phyloP scores from a whole-genome alignment of 192 early-diverging fungal genomes.

The Backusella tuberculispora region DNA sequence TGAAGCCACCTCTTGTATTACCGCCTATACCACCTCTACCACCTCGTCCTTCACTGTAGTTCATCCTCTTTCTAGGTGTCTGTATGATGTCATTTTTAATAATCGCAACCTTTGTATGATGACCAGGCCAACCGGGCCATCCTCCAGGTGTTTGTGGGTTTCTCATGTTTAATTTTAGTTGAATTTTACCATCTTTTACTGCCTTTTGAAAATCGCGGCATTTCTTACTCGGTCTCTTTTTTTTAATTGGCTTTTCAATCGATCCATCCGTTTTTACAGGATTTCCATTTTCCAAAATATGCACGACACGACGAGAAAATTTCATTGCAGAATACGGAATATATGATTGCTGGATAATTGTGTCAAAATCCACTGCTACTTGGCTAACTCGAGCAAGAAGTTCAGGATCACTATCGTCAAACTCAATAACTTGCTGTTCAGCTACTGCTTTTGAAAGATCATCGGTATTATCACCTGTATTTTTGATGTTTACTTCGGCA shows the following conservation, averaged over 20 bases:
- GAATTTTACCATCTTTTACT: conserved; percentile 16
- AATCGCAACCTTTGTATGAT: conserved; percentile 26
- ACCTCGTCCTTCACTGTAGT: neutral
- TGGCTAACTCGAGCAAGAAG: conserved; percentile 13
- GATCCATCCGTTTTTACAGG: neutral
- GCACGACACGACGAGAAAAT: conserved; percentile 25
- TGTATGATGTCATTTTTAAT: neutral
- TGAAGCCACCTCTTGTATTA: neutral
- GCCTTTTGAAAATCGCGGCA: conserved; percentile 31
- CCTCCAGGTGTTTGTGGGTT: conserved; percentile 30
- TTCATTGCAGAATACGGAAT: conserved; percentile 22
- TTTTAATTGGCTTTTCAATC: conserved; percentile 3
- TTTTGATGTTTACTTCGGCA: conserved; percentile 29
- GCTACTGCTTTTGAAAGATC: conserved; percentile 24
- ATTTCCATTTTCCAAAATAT: conserved; percentile 11
- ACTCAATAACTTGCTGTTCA: conserved; percentile 25
- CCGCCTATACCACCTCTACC: neutral
- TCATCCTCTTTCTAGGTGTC: neutral
- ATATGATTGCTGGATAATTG: conserved; percentile 34
- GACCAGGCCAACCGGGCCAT: conserved; percentile 43
- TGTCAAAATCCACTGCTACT: conserved; percentile 20
- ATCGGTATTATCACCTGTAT: conserved; percentile 11
- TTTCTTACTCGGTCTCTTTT: conserved; percentile 35
- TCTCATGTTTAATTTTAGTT: conserved; percentile 32
- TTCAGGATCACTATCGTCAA: conserved; percentile 35